phyloP scores from a whole-genome alignment of 306 rosid species.

The Quercus dentata region DNA sequence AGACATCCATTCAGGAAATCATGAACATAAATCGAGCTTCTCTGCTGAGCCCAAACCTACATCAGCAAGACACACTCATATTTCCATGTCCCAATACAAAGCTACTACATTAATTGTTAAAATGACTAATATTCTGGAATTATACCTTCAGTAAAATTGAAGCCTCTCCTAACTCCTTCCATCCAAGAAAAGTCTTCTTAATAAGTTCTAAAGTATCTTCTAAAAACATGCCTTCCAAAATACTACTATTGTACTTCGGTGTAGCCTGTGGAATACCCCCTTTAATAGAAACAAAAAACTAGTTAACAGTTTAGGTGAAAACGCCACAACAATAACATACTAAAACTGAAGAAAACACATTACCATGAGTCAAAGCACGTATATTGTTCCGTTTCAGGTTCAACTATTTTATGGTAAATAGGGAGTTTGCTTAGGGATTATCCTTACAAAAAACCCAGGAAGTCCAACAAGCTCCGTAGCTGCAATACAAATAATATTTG shows the following conservation, averaged over 20 bases:
- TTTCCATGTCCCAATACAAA: background rate
- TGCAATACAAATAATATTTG: conserved; percentile 24
- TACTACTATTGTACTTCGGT: conserved; percentile 84
- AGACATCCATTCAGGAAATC: conserved; percentile 82
- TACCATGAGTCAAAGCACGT: conserved; percentile 60
- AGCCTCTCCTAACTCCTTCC: conserved; percentile 73
- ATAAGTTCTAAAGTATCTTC: conserved; percentile 54
- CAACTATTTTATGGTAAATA: conserved; percentile 54
- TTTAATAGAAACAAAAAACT: conserved; percentile 27
- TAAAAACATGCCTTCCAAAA: conserved; percentile 80
- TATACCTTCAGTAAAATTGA: conserved; percentile 75
- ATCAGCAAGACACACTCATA: conserved; percentile 15
- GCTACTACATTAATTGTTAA: background rate
- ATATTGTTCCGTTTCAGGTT: conserved; percentile 68
- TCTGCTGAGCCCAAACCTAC: conserved; percentile 89
- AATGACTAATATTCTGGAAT: background rate
- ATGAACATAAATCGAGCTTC: conserved; percentile 58
- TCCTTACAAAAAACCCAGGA: conserved; percentile 53
- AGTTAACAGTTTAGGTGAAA: conserved; percentile 15
- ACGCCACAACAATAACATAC: conserved; percentile 1
- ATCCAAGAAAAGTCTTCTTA: conserved; percentile 45
- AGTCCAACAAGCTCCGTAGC: conserved; percentile 44
- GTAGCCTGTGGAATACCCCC: conserved; percentile 59
- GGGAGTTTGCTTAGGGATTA: conserved; percentile 60
- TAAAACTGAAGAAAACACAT: conserved; percentile 12